Conservation (phyloP, 2,329 filamentous ascomycete genomes). For the Venturiaceae sp. region DNA sequence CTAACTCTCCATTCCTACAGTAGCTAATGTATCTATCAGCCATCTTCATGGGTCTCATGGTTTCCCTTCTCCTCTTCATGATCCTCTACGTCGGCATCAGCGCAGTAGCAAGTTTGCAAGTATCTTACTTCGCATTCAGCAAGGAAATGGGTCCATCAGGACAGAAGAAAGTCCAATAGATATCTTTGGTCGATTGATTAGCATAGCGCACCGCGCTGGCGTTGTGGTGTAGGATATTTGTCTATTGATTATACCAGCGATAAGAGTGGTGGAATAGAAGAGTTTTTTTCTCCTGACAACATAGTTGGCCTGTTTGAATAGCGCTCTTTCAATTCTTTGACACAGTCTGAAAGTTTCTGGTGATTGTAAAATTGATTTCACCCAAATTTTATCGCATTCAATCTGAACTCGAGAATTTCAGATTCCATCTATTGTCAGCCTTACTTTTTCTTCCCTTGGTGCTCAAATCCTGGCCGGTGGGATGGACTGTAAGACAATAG, state of each 20-base stretch:
- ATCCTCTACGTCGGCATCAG: conserved; percentile 72
- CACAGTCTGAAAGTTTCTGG: too few species aligned
- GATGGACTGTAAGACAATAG: too few species aligned
- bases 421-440: too few species aligned
- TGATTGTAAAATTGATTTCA: too few species aligned
- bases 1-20: neutral
- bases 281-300: too few species aligned
- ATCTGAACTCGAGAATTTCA: too few species aligned
- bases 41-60: conserved; percentile 78
- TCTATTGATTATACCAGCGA: neutral
- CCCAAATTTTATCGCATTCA: too few species aligned
- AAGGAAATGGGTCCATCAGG: conserved; percentile 88
- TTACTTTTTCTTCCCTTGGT: too few species aligned
- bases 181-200: neutral
- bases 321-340: too few species aligned
- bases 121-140: conserved; percentile 90
- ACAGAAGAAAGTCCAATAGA: conserved; percentile 68
- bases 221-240: neutral
- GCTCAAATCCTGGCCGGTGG: too few species aligned
- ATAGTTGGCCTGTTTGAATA: too few species aligned
- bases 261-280: neutral
- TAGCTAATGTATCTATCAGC: conserved; percentile 38
- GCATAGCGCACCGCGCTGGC: neutral
- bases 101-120: conserved; percentile 70
- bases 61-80: conserved; percentile 58